phyloP scores from a whole-genome alignment of 768 basidiomycete species.

The Termitomyces sp. region DNA sequence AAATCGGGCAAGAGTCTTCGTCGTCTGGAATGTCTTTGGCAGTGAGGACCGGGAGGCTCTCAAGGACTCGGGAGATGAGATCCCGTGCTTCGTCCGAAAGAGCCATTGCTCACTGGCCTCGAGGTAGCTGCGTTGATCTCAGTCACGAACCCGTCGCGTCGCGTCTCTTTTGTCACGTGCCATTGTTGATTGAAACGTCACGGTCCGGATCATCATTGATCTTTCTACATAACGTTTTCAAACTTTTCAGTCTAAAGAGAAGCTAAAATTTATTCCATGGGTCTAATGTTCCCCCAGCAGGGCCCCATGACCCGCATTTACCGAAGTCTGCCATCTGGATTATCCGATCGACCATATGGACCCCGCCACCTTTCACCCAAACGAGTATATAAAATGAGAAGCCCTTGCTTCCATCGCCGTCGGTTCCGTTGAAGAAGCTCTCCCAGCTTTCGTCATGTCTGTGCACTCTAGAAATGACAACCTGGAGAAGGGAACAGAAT shows the following conservation, averaged over 20 bases:
- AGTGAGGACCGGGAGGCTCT: conserved; percentile 42
- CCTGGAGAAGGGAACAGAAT: conserved; percentile 8
- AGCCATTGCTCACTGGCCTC: conserved; percentile 10
- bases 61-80: conserved; percentile 37
- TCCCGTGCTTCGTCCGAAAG: conserved; percentile 21
- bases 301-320: neutral
- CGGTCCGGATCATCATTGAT: neutral
- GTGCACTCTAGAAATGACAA: conserved; percentile 20
- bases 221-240: too few species aligned
- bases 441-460: conserved; percentile 14
- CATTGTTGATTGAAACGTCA: neutral
- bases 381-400: neutral
- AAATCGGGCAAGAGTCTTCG: conserved; percentile 67
- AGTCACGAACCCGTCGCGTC: conserved; percentile 13
- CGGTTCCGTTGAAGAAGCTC: neutral
- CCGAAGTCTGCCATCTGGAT: too few species aligned
- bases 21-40: conserved; percentile 35
- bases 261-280: too few species aligned
- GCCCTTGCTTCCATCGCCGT: neutral
- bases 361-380: neutral
- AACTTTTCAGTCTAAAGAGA: too few species aligned
- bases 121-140: conserved; percentile 9
- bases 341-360: neutral
- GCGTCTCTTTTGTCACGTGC: conserved; percentile 10
- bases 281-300: too few species aligned